A percentile compares a stretch with the other conserved stretches of the same genome.
phyloP scores from a whole-genome alignment of 2,329 filamentous ascomycete species.

The Ophiobolus disseminans region DNA sequence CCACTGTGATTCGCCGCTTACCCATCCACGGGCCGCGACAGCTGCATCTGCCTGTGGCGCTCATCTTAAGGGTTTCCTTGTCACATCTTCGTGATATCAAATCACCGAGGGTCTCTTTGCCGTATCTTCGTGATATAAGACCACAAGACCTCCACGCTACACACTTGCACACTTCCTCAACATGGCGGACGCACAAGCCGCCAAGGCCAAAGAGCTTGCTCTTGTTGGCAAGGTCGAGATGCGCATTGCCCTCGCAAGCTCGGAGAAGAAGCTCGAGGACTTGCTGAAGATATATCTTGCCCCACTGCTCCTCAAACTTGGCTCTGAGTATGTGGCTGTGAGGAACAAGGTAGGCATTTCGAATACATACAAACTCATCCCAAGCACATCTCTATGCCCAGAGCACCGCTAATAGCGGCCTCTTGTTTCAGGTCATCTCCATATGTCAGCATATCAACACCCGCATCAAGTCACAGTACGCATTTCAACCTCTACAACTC shows the following conservation, averaged over 20 bases:
- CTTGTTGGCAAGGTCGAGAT: constrained; percentile 87
- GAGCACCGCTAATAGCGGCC: constrained; percentile 42
- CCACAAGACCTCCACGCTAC: background rate
- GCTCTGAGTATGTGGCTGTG: constrained; percentile 79
- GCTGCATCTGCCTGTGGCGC: constrained; percentile 32
- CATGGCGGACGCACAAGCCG: constrained; percentile 42
- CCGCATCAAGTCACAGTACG: constrained; percentile 63
- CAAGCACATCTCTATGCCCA: background rate
- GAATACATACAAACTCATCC: background rate
- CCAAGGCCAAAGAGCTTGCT: constrained; percentile 76
- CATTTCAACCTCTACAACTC: constrained; percentile 5
- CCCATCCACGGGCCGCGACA: constrained; percentile 24
- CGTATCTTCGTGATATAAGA: background rate
- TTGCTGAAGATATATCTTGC: constrained; percentile 80
- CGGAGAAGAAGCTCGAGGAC: constrained; percentile 81
- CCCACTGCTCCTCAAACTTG: constrained; percentile 84
- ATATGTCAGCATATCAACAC: constrained; percentile 77
- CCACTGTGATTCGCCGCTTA: constrained; percentile 12
- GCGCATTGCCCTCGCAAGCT: constrained; percentile 80
- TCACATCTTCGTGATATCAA: constrained; percentile 1
- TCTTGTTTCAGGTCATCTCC: constrained; percentile 62
- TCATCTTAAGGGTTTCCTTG: constrained; percentile 12
- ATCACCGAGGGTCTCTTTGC: too few species aligned
- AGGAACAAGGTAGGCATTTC: constrained; percentile 69
- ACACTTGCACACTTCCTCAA: constrained; percentile 10